These are phyloP conservation scores for Trametes pubescens DNA, from an alignment of 1,284 basidiomycete species.

Conservation along the genomic window DNA sequence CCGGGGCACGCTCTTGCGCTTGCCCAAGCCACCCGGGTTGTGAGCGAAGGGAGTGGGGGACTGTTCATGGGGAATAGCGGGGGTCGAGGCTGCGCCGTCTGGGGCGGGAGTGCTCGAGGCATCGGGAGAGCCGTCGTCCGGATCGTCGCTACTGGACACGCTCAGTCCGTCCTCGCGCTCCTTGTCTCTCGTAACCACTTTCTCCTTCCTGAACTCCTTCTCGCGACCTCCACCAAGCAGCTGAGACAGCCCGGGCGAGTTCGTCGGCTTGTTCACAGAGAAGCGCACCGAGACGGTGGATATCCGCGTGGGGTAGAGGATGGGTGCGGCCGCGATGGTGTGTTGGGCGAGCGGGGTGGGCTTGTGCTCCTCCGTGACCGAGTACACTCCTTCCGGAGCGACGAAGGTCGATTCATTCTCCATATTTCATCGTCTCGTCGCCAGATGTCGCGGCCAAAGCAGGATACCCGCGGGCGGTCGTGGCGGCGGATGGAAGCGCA, in stretches of 20 bases:
- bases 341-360: slow-evolving; percentile 58
- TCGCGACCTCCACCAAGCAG: slow-evolving; percentile 70
- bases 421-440: slow-evolving; percentile 53
- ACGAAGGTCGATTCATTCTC: slow-evolving; percentile 85
- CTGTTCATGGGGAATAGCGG: slow-evolving; percentile 46
- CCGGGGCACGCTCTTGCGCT: slow-evolving; percentile 70
- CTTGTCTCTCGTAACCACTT: slow-evolving; percentile 45
- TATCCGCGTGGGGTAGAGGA: slow-evolving; percentile 68
- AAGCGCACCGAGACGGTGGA: slow-evolving; percentile 71
- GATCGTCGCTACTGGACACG: slow-evolving; percentile 79
- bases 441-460: slow-evolving; percentile 19
- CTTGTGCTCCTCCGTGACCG: slow-evolving; percentile 85
- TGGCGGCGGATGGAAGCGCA: slow-evolving; percentile 26
- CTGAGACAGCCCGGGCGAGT: slow-evolving; percentile 67
- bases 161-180: slow-evolving; percentile 69
- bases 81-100: slow-evolving; percentile 45
- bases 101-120: slow-evolving; percentile 48
- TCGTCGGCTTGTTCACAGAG: slow-evolving; percentile 60
- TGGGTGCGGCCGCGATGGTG: slow-evolving; percentile 54
- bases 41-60: slow-evolving; percentile 55
- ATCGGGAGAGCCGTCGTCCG: slow-evolving; percentile 61
- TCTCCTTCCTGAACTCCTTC: slow-evolving; percentile 58
- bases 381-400: slow-evolving; percentile 87
- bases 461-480: slow-evolving; percentile 21
- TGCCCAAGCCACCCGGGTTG: slow-evolving; percentile 48